Base-by-base conservation (phyloP, 2,329 filamentous ascomycete species). In the Pleurostoma richardsiae region DNA sequence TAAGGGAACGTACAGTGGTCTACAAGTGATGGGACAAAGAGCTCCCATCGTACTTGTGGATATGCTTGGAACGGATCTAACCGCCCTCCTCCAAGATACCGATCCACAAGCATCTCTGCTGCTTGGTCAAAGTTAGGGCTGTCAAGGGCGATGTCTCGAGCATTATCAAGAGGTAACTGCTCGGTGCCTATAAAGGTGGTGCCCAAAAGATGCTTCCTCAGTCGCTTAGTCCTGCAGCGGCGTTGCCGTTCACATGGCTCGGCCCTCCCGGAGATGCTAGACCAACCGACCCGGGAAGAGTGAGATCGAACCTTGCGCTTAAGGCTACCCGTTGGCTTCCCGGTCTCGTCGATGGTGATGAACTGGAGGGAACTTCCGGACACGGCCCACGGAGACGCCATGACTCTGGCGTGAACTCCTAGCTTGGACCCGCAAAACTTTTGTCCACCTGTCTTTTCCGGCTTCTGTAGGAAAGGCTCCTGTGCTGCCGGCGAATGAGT, bases 61-160 rank as follows among this genome's bases (percentile, higher is more conserved):
- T 59, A 55, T 4, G 57, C 48, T 31, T 48, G 50, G 46, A 59
- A 60, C 4, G 58, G 57, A 31, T 96, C 73, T n/a, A 36, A 36
- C 8, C 33, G 33, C 33, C 8, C 33, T 8, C 33, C 33, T n/a
- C 33, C 33, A 36, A 36, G n/a, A 36, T n/a, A n/a, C 33, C 33
- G 33, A 36, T 36, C 33, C 33, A 36, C 8, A n/a, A 36, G 33
- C 8, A 36, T 8, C 33, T 36, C 33, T 8, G n/a, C 8, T n/a
- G 33, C 19, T 19, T 19, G 19, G 19, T 19, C 33, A 36, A n/a
- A 36, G 33, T 36, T 36, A 36, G 33, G 19, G 19, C 19, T 19
- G 19, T 19, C n/a, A 36, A 8, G 33, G 33, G 33, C 33, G 33
- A 36, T 8, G 33, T 19, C 19, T 19, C 19, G n/a, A 36, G 8